Evolutionary conservation across 108 stramenopile genomes (phyloP).

Genomic region (Fragilaria crotonensis): DNA sequence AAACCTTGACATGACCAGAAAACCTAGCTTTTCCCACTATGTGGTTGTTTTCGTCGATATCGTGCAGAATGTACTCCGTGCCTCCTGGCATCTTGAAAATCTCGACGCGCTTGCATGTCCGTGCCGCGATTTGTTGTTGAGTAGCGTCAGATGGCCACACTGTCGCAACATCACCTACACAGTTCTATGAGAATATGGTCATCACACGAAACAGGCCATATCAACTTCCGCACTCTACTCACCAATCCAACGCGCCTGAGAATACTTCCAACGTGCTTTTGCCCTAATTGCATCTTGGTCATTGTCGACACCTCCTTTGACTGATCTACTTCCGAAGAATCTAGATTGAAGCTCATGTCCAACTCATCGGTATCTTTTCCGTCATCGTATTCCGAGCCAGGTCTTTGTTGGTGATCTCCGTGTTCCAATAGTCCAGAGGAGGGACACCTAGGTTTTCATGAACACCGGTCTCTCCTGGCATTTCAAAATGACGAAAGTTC

Average conservation of each 20-base stretch:
- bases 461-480: slow-evolving; percentile 27
- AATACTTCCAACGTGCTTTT: slow-evolving; percentile 24
- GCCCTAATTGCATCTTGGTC: background rate
- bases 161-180: slow-evolving; percentile 65
- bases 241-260: slow-evolving; percentile 46
- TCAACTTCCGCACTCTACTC: no score
- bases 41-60: slow-evolving; percentile 53
- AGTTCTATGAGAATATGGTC: background rate
- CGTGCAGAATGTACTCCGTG: slow-evolving; percentile 79
- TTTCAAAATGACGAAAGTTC: slow-evolving; percentile 75
- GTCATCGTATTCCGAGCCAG: background rate
- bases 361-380: slow-evolving; percentile 4
- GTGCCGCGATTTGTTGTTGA: slow-evolving; percentile 47
- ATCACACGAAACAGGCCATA: background rate
- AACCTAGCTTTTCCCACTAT: slow-evolving; percentile 60
- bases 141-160: slow-evolving; percentile 59
- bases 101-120: slow-evolving; percentile 57
- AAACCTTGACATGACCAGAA: slow-evolving; percentile 45
- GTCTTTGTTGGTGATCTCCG: slow-evolving; percentile 6
- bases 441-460: slow-evolving; percentile 59
- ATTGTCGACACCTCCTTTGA: background rate
- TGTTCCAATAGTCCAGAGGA: no score
- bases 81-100: slow-evolving; percentile 86
- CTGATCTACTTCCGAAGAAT: no score
- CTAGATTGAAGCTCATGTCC: background rate